Percentiles rank a stretch among this genome's conserved stretches.
Evolutionary conservation across 1,139 yeast genomes (phyloP).

Genomic region (Magnusiomyces suaveolens): DNA sequence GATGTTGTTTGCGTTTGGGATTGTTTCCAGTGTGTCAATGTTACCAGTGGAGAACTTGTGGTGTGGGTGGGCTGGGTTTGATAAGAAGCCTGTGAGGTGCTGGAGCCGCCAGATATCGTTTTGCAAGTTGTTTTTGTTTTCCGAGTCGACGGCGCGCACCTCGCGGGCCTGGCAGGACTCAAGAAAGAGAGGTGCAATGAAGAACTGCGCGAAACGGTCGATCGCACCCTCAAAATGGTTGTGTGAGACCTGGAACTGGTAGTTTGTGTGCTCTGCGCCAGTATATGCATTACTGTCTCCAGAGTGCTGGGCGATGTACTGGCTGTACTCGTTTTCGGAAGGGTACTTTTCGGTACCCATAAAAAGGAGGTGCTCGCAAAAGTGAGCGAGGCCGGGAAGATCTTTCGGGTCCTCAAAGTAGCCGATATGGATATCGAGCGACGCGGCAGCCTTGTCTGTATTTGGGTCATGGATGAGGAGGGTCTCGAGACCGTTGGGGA

Average conservation of each 20-base stretch:
- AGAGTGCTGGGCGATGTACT: slow-evolving; percentile 62
- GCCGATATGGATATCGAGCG: slow-evolving; percentile 86
- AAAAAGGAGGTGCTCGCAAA: slow-evolving; percentile 88
- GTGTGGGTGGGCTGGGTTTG: slow-evolving; percentile 64
- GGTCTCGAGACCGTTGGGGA: slow-evolving; percentile 63
- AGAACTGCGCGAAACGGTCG: slow-evolving; percentile 88
- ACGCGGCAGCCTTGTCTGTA: slow-evolving; percentile 90
- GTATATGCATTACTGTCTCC: slow-evolving; percentile 78
- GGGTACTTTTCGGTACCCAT: slow-evolving; percentile 96
- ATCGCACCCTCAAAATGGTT: slow-evolving; percentile 75
- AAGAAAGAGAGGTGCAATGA: slow-evolving; percentile 73
- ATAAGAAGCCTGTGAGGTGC: slow-evolving; percentile 67
- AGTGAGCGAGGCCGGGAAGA: slow-evolving; percentile 86
- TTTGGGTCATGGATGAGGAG: slow-evolving; percentile 70
- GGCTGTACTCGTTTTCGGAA: slow-evolving; percentile 76
- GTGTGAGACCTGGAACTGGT: slow-evolving; percentile 74
- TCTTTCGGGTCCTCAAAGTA: slow-evolving; percentile 68
- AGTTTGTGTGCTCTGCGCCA: slow-evolving; percentile 80
- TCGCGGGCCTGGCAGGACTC: slow-evolving; percentile 82
- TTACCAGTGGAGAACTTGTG: slow-evolving; percentile 70
- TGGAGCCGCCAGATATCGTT: slow-evolving; percentile 81
- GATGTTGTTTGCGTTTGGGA: slow-evolving; percentile 41
- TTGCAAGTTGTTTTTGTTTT: slow-evolving; percentile 87
- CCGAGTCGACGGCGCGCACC: slow-evolving; percentile 93
- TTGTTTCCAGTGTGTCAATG: slow-evolving; percentile 47